Conservation (phyloP, 1,139 yeast genomes). For the Blastobotrys proliferans region DNA sequence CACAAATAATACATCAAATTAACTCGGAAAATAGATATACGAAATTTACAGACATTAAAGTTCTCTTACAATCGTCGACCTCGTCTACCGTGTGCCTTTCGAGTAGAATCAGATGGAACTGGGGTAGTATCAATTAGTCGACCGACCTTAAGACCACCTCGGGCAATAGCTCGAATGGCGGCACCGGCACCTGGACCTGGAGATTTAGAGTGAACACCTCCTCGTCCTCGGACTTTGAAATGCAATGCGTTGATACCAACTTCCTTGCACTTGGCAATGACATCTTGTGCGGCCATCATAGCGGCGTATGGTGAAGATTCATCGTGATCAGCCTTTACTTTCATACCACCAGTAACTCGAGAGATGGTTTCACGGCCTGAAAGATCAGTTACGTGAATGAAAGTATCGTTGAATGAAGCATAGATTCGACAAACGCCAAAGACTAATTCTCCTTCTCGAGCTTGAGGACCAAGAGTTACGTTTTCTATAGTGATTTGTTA, state of each 20-base stretch:
- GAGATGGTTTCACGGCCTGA: conserved; percentile 99
- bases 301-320: conserved; percentile 99
- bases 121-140: conserved; percentile 99
- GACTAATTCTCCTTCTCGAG: conserved; percentile 96
- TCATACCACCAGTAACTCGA: conserved; percentile 99
- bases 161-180: conserved; percentile 99
- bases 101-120: conserved; percentile 99
- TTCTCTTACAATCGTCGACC: conserved; percentile 83
- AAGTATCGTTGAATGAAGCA: conserved; percentile 99
- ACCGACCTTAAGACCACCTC: conserved; percentile 99
- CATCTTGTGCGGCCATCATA: conserved; percentile 99
- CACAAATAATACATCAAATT: too few relatives aligned
- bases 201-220: conserved; percentile 99
- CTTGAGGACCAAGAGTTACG: conserved; percentile 77
- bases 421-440: conserved; percentile 99
- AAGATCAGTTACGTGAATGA: conserved; percentile 99
- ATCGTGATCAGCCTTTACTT: conserved; percentile 99
- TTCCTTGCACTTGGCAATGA: conserved; percentile 98
- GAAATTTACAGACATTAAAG: neutral
- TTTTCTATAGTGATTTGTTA: conserved; percentile 29
- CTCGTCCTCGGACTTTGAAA: conserved; percentile 99
- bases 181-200: conserved; percentile 99
- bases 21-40: neutral
- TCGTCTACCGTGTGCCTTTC: conserved; percentile 99
- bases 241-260: conserved; percentile 99